Conservation (phyloP, 768 basidiomycete species). For the Suillus subluteus region DNA sequence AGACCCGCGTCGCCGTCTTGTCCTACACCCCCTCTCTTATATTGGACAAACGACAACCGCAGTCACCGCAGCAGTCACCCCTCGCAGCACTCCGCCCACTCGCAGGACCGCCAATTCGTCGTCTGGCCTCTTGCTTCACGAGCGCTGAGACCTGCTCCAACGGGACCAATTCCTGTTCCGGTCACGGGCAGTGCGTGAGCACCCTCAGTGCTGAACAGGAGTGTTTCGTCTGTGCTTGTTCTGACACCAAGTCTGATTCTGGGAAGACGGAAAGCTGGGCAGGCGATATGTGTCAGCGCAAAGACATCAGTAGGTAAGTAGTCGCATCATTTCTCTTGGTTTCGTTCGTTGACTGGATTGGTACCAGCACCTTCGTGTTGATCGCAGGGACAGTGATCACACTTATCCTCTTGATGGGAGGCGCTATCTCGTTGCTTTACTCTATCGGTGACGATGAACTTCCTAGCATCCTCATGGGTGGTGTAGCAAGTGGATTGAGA, state of each 20-base stretch:
- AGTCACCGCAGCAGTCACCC: slow-evolving; percentile 50
- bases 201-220: slow-evolving; percentile 60
- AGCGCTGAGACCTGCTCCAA: slow-evolving; percentile 59
- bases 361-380: slow-evolving; percentile 70
- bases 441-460: slow-evolving; percentile 62
- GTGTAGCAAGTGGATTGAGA: slow-evolving; percentile 51
- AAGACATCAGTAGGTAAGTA: slow-evolving; percentile 80
- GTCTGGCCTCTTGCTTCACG: slow-evolving; percentile 64
- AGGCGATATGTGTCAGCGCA: slow-evolving; percentile 74
- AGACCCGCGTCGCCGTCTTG: slow-evolving; percentile 55
- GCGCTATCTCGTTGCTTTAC: slow-evolving; percentile 68
- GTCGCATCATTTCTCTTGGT: neutral
- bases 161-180: slow-evolving; percentile 68
- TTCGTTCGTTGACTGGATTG: slow-evolving; percentile 9
- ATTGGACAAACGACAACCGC: slow-evolving; percentile 40
- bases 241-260: slow-evolving; percentile 49
- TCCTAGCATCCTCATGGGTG: slow-evolving; percentile 75
- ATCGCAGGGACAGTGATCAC: slow-evolving; percentile 69
- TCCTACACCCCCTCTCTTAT: slow-evolving; percentile 43
- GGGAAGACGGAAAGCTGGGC: slow-evolving; percentile 73
- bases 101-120: slow-evolving; percentile 57
- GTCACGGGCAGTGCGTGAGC: slow-evolving; percentile 66
- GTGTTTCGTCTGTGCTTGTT: slow-evolving; percentile 53
- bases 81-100: slow-evolving; percentile 42
- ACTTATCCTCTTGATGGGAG: slow-evolving; percentile 66